A percentile compares a stretch with the other conserved stretches of the same genome.
phyloP scores from a whole-genome alignment of 768 basidiomycete genomes.

The Clathrus columnatus region DNA sequence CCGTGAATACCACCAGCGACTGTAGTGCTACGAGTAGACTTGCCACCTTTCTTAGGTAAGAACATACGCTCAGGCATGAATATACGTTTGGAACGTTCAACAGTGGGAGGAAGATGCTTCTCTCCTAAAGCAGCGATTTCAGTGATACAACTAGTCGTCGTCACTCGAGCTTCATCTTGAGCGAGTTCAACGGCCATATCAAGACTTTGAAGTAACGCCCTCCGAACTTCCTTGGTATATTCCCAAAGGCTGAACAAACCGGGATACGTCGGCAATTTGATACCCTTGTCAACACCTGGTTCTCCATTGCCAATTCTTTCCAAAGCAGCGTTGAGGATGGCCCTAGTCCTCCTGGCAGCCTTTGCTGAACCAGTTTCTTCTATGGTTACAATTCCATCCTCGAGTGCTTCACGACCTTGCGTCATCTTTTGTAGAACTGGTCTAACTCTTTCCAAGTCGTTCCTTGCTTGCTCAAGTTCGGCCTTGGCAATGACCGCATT shows the following conservation, averaged over 20 bases:
- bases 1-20: constrained; percentile 74
- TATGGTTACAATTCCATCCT: constrained; percentile 65
- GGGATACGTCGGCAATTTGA: constrained; percentile 70
- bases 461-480: constrained; percentile 64
- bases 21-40: constrained; percentile 35
- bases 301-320: constrained; percentile 71
- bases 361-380: constrained; percentile 67
- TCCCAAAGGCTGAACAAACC: constrained; percentile 79
- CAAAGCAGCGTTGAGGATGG: constrained; percentile 56
- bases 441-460: constrained; percentile 56
- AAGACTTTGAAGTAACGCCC: constrained; percentile 65
- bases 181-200: constrained; percentile 72
- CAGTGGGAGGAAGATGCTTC: constrained; percentile 66
- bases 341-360: constrained; percentile 46
- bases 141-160: constrained; percentile 57
- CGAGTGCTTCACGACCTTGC: constrained; percentile 59
- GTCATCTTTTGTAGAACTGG: constrained; percentile 89
- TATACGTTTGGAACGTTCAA: constrained; percentile 71
- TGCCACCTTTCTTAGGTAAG: constrained; percentile 32
- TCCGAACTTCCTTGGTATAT: constrained; percentile 74
- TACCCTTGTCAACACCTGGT: constrained; percentile 43
- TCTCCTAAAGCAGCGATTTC: constrained; percentile 65
- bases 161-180: constrained; percentile 72
- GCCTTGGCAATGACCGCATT: constrained; percentile 81
- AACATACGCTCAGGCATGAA: constrained; percentile 99